Base-by-base conservation (phyloP, 2,329 filamentous ascomycete genomes). In the Kalaharituber pfeilii region DNA sequence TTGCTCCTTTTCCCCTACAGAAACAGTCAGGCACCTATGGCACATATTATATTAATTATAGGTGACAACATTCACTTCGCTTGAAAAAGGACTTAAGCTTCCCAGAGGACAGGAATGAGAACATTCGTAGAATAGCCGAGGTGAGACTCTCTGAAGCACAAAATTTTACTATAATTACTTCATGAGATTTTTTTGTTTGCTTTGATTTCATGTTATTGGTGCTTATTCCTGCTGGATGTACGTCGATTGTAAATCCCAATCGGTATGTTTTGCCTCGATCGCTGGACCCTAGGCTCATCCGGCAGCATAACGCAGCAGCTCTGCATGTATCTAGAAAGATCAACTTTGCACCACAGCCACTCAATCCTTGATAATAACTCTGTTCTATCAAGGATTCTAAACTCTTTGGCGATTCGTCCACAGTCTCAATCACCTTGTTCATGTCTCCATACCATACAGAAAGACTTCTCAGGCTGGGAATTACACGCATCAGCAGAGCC, bases 41-140 rank as follows among this genome's bases (percentile, higher is more conserved):
- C n/a, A 22, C 44, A 24, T 22, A 18, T 45, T n/a, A n/a, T n/a
- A n/a, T n/a, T n/a, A n/a, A n/a, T 47, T 47, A 22, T 22, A 61
- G 59, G 89, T 66, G 91, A 98, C 77, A 98, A 98, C 71, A 83
- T 98, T 62, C 89, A 91, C 58, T 95, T 96, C 73, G 91, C 91
- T 15, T 77, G 98, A 62, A 98, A 96, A 79, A 94, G 93, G 72
- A 89, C 96, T 73, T 78, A 98, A 9, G 89, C 88, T 15, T 98
- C 96, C 75, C 84, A 79, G 60, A 20, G 25, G 42, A 25, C 73
- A 81, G 91, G 64, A 93, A 89, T 68, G 91, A 98, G 76, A 98
- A 98, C 73, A 98, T 98, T 67, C 81, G 91, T 57, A 81, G 91
- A 60, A 95, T 98, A 66, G 86, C 85, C 53, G 89, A 98, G 75